Conservation (phyloP, 352 stramenopile genomes). For the Pythium sp. region DNA sequence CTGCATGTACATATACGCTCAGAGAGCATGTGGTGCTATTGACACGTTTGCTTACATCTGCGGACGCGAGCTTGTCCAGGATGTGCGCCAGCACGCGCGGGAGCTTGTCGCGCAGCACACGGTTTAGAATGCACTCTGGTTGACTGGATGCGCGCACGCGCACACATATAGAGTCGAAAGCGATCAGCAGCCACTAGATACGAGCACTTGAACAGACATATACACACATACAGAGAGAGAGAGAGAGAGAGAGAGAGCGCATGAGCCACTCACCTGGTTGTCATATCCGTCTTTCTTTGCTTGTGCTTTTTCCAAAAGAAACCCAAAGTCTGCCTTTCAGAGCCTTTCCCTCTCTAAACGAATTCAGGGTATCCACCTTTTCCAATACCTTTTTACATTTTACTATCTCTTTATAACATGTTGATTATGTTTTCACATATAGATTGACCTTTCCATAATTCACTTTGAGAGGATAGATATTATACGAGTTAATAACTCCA, state of each 20-base stretch:
- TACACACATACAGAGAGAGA: not conserved
- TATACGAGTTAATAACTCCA: not conserved
- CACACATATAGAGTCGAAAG: not conserved
- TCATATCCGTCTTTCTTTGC: not conserved
- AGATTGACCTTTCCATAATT: too few relatives aligned
- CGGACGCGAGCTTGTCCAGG: conserved; percentile 42
- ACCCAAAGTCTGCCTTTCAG: not conserved
- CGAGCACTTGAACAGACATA: not conserved
- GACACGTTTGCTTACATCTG: conserved; percentile 22
- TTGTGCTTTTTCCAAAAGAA: not conserved
- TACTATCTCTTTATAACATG: not conserved
- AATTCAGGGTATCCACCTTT: conserved; percentile 4
- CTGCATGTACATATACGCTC: not conserved
- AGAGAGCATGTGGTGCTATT: not conserved
- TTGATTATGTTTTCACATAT: too few relatives aligned
- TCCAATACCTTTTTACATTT: not conserved
- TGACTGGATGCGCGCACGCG: not conserved
- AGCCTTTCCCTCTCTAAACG: conserved; percentile 8
- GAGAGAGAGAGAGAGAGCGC: not conserved
- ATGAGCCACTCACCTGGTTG: conserved; percentile 4
- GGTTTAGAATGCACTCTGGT: conserved; percentile 32
- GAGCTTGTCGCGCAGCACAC: conserved; percentile 44
- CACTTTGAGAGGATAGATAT: not conserved
- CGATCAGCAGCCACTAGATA: not conserved
- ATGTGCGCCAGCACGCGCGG: conserved; percentile 50